Evolutionary conservation across 805 yeast species (phyloP).

Genomic region (Yarrowia divulgata): DNA sequence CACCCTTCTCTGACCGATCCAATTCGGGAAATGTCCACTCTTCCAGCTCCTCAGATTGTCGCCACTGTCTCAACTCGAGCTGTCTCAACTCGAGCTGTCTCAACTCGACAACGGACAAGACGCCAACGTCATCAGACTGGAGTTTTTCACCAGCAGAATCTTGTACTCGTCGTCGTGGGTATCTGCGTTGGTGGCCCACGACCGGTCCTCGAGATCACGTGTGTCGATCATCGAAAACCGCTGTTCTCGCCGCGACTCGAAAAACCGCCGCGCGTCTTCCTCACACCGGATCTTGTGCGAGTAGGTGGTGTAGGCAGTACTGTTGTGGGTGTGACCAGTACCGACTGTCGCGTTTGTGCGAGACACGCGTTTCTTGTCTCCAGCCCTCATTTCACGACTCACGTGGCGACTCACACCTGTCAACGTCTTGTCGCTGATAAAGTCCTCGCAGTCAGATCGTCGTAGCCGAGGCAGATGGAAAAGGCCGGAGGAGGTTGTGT

Average conservation of each 20-base stretch:
- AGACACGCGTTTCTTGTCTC: not conserved
- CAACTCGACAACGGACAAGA: no score
- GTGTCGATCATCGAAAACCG: not conserved
- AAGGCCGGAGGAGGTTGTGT: no score
- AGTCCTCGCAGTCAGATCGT: no score
- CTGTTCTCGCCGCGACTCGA: not conserved
- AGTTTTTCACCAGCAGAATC: not conserved
- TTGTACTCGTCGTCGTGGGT: not conserved
- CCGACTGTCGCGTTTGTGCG: no score
- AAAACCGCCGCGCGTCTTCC: not conserved
- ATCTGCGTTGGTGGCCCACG: not conserved
- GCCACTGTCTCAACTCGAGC: no score
- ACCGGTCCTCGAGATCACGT: not conserved
- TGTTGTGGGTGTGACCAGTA: no score
- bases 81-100: no score
- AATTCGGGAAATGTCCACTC: no score
- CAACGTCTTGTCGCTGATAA: not conserved
- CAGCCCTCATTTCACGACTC: not conserved
- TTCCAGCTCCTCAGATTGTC: no score
- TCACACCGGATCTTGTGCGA: not conserved
- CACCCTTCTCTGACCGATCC: no score
- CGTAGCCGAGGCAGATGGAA: not conserved
- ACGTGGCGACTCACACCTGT: not conserved
- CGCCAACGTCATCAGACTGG: no score
- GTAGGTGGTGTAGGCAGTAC: not conserved